Base-by-base conservation (phyloP, 805 yeast genomes). In the Isabelozyma heimii region DNA sequence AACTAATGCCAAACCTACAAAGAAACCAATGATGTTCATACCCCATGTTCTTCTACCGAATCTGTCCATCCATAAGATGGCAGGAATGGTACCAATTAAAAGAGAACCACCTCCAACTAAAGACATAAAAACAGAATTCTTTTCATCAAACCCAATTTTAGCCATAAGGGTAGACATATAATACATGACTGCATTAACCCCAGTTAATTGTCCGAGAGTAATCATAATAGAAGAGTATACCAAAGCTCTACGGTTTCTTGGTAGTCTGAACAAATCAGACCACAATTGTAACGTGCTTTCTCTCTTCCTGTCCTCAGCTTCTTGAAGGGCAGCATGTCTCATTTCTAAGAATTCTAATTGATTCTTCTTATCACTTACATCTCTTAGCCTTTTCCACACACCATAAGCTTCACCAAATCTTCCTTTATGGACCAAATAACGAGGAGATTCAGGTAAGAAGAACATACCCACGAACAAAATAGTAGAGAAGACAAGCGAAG, bases 91-190 rank as follows among this genome's bases (percentile, higher is more conserved):
- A 58, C 88, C 89, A 9, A 84, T 42, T 53, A 83, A 62, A 41
- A 83, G 65, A 1, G 87, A 71, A 37, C 84, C 87, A 57, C 88
- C 88, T 46, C 87, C 87, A 17, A 83, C 88, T 59, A 82, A 73
- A 8, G 87, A 82, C 87, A 83, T 82, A 57, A 82, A 80, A 8
- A 83, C 85, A 20, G 84, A 68, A 45, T 75, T 63, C 58, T 78
- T 78, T 16, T 65, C 64, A 49, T 62, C 52, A 65, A 84, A 83
- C 7, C 87, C 87, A 58, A 83, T 80, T 33, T 71, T 67, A 2
- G 57, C 60, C 82, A 83, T 77, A 59, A 83, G 66, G 3, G 78
- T 79, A 43, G 85, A 76, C 80, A 83, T 75, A 64, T 83, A 80
- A 69, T 83, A 83, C 80, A 83, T 74, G 50, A 83, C 77, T 39